Evolutionary conservation across 2,329 filamentous ascomycete genomes (phyloP), one percentile per base, ranked within the genome.

Genomic region (Colletotrichum sp.): DNA sequence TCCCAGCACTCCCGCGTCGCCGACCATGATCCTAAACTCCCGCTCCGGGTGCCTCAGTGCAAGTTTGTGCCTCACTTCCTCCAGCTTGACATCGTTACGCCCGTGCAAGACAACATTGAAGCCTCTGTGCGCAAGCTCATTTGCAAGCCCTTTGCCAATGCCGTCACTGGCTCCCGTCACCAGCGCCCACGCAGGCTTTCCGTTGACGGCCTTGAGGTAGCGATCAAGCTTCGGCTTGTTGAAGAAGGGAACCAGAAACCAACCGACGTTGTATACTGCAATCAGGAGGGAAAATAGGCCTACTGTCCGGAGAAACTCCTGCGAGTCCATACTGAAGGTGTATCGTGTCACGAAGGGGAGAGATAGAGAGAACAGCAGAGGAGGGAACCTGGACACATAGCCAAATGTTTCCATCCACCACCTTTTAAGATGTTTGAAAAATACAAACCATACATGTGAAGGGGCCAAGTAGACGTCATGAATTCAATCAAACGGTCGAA

Each of bases 71-170:
- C 83, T 80, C n/a, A 89, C 82, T 2, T 71, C 71, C 3, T 85
- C 79, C 5, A 92, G 84, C 78, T 91, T 92, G 5, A 82, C 76
- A 4, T 78, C 77, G 75, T 90, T 90, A 44, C 90, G 88, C n/a
- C 91, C 90, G 77, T 92, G 90, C 10, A 92, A 80, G 18, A 92
- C 84, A 39, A 93, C 85, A 78, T 91, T 89, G 86, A 92, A 92
- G 63, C 89, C 89, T 16, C 82, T 83, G 0, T 78, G 75, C 21
- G 88, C 88, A n/a, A 93, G 87, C 78, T 90, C 88, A 71, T 87
- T 81, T 5, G 87, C 86, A 75, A 92, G 87, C 0, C 83, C 87
- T 32, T 83, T 83, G 13, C 91, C 91, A 52, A 92, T 91, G 24
- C 90, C 91, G 62, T 90, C 89, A 16, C 85, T 89, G 21, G 88